Base-by-base conservation (phyloP, 306 rosid genomes). In the Quercus alba region DNA sequence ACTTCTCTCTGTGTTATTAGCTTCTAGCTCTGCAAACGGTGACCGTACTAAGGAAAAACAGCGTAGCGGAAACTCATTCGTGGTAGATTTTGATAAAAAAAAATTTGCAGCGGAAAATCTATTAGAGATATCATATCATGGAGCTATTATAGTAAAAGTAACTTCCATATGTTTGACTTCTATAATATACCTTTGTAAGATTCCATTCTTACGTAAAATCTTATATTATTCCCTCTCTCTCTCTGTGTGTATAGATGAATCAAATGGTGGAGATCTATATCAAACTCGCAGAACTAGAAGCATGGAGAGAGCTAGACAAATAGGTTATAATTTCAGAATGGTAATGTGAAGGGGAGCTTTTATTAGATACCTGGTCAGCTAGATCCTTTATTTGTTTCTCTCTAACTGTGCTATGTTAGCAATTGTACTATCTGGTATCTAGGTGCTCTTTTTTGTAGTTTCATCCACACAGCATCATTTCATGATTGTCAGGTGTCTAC, bases 281-380 rank as follows among this genome's bases (percentile, higher is more conserved):
- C 86, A 92, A 82, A 86, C 98, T 94, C 81, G 98, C 97, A 7
- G 97, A 94, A 87, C 87, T 91, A 86, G 97, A 94, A 85, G 92
- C 93, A 49, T 87, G 86, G 85, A 91, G 80, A 85, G 97, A 94
- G 97, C 90, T 35, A 73, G 84, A 68, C 35, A 63, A 56, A 55
- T 67, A 19, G 41, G 70, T 41, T 59, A 41, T 12, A 52, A 63
- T 66, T 84, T 61, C 12, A 7, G 30, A 58, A 23, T 31, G 54
- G 55, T 38, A 69, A 10, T 58, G 64, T 10, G 25, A 58, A 21
- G 30, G 28, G 9, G 30, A 58, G 26, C 11, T 58, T 5, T 58
- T 21, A 21, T 5, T 20, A 58, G 41, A 35, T 35, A 35, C 41
- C 41, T 35, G 8, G 64, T 11, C 25, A 58, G 30, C 28, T 58